phyloP scores from a whole-genome alignment of 129 eudicot species.

The Logfia minima region DNA sequence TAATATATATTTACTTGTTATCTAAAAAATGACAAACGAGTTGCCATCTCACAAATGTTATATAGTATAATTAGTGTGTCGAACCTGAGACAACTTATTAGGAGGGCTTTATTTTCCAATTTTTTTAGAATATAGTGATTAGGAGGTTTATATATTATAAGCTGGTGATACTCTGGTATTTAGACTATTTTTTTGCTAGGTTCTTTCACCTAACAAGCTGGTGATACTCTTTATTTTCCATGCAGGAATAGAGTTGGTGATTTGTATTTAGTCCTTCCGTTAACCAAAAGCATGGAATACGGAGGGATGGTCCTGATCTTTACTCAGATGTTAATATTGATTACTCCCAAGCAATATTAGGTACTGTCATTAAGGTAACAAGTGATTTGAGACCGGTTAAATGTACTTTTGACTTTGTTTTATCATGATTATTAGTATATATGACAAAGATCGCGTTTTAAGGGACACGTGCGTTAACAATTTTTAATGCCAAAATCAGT shows the following conservation, averaged over 20 bases:
- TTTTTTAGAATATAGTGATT: background rate
- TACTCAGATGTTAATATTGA: slow-evolving; percentile 69
- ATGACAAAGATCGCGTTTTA: background rate
- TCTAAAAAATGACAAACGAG: too few relatives aligned
- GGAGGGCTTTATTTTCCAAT: too few relatives aligned
- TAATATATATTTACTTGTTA: background rate
- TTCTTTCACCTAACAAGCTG: slow-evolving; percentile 20
- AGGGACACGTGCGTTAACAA: background rate
- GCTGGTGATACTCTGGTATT: background rate
- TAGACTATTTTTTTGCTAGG: background rate
- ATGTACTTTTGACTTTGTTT: background rate
- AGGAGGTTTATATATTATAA: background rate
- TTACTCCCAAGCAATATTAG: slow-evolving; percentile 90
- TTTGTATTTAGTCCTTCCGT: slow-evolving; percentile 69
- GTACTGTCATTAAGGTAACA: slow-evolving; percentile 73
- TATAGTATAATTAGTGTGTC: background rate
- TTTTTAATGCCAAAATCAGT: slow-evolving; percentile 6
- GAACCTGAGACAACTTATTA: background rate
- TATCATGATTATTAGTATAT: slow-evolving; percentile 8
- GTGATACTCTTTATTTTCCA: slow-evolving; percentile 22
- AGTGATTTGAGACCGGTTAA: background rate
- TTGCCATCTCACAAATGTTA: background rate
- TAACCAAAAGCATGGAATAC: slow-evolving; percentile 60
- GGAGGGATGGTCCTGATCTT: slow-evolving; percentile 76
- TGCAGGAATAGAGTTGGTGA: slow-evolving; percentile 83